Base-by-base conservation (phyloP, 225 moss, liverwort and hornwort species). In the Lunularia cruciata region DNA sequence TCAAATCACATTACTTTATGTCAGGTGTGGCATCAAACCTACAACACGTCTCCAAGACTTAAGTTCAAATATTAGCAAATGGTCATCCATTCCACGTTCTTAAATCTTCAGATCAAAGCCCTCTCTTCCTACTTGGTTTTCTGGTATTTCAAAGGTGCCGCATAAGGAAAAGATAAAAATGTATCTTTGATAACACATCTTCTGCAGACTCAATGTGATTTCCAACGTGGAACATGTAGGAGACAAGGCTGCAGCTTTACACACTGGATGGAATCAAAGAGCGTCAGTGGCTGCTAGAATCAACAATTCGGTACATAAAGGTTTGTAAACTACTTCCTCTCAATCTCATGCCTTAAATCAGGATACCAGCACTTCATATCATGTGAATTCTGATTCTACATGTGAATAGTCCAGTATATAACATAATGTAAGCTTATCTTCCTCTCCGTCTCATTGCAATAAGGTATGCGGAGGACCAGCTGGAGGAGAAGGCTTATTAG, bases 251-350 rank as follows among this genome's bases (percentile, higher is more conserved):
- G 67, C 92, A 90, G 60, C 75, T 98, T 67, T 92, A 87, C 22
- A 77, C 90, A 37, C 75, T 98, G 69, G 83, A 81, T 75, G 96
- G 96, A 67, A 68, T 60, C 67, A 91, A 86, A 75, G 86, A 85
- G 78, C 80, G 89, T 35, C 90, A 98, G 76, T 98, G 96, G 96
- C 76, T 89, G 68, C 62, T 98, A 64, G 90, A 98, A 70, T 92
- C 92, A 64, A 83, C 75, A 30, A 92, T 98, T 70, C 86, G 87
- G 68, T 98, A 98, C 68, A 92, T 98, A 42, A 98, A 92, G 96
- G 96, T 91, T 36, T 13, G 56, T 60, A 28, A 72, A 20, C 38
- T n/a, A 10, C 43, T 48, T 42, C 16, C 8, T 33, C 32, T 1
- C 13, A 26, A 26, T 56, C 33, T 12, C 9, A 48, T 20, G 31